Base-by-base conservation (phyloP, 495 filamentous ascomycete genomes). In the Aspergillus asperescens region DNA sequence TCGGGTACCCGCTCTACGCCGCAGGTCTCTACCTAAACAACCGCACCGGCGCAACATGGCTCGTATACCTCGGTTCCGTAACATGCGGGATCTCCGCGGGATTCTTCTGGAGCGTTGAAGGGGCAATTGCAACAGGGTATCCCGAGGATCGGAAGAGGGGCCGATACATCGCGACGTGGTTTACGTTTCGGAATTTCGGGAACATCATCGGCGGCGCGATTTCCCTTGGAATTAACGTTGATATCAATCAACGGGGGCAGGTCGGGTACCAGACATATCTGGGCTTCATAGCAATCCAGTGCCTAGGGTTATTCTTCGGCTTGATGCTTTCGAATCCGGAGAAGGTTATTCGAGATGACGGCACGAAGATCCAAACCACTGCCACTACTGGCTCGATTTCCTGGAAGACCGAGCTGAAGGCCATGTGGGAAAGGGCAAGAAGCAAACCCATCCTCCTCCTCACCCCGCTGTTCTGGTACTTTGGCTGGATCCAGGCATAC, bases 1-100 rank as follows among this genome's bases (percentile, higher is more conserved):
- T 81, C 7, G 78, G 78, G 1, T 82, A 80, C 39, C 71, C 78
- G 1, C 67, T 77, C 0, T 81, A 83, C 45, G 76, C 77, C 0
- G 78, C 78, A 1, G 71, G 75, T 0, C 59, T 83, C 20, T 83
- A 82, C 54, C 60, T 73, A 13, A 82, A 83, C 65, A 82, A 81
- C 59, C 72, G 77, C 2, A 77, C 70, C 49, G 78, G 78, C 7
- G 67, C 65, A 5, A 71, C 70, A 29, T 83, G 78, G 79, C 70
- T 83, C 15, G 75, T 82, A 0, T 66, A 78, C 22, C 63, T 82
- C 7, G 79, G 79, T 15, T 73, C 74, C 5, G 76, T 71, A 0
- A 69, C 71, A 5, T 82, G 79, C 54, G 79, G 80, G 0, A 67
- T 82, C 23, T 73, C 70, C 9, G 76, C 78, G 1, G 76, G 72